phyloP scores from a whole-genome alignment of 169 alveolate species.

The Plasmodium cynomolgi region DNA sequence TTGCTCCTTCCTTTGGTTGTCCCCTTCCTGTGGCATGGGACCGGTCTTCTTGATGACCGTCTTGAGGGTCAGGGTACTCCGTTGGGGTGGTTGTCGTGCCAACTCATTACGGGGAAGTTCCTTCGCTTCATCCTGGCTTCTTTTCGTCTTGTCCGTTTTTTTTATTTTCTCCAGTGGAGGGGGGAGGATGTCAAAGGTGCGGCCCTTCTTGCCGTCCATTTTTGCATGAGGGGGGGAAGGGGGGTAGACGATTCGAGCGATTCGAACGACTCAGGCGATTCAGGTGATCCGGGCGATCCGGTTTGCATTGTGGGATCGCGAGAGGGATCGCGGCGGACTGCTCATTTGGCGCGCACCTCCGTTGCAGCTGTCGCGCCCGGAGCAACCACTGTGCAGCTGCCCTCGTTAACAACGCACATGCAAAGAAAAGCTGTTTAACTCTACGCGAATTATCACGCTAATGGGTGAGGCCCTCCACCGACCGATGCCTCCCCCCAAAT shows the following conservation, averaged over 20 bases:
- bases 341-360: not conserved
- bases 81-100: not conserved
- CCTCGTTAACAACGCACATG: not conserved
- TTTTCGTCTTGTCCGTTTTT: not conserved
- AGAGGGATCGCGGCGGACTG: not conserved
- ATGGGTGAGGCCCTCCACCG: not conserved
- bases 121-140: not conserved
- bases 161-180: constrained; percentile 52
- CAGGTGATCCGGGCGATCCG: not conserved
- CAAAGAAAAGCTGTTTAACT: not conserved
- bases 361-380: too few relatives aligned
- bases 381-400: not conserved
- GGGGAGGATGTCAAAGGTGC: constrained; percentile 24
- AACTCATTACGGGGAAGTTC: not conserved
- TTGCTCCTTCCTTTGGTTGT: not conserved
- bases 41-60: not conserved
- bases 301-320: not conserved
- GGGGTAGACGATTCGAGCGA: not conserved
- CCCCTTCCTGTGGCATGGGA: not conserved
- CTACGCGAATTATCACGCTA: not conserved
- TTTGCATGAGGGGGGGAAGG: not conserved
- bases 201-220: constrained; percentile 14
- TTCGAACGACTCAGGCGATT: too few relatives aligned
- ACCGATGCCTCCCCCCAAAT: not conserved
- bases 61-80: not conserved